Conservation (phyloP, 345 rosid species). For the Microcos paniculata region DNA sequence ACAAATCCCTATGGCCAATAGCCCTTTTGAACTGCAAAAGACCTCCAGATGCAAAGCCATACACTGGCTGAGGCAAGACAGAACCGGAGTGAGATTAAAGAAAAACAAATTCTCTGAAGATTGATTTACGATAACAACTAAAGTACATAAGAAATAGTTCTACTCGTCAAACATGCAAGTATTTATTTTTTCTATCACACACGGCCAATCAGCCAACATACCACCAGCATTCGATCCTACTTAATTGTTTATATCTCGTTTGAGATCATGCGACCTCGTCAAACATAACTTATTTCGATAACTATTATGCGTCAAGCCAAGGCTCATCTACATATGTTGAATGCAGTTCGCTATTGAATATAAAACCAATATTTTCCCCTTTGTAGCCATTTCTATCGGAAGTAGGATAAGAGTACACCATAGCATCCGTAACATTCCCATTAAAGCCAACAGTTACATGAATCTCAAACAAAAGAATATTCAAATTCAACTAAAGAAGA, state of each 20-base stretch:
- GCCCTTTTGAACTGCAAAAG: slow-evolving; percentile 86
- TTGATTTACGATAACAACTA: not conserved
- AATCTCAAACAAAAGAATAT: not conserved
- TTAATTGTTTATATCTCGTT: not conserved
- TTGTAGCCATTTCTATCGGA: not conserved
- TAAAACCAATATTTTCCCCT: not conserved
- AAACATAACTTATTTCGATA: not conserved
- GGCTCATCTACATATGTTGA: not conserved
- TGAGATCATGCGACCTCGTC: slow-evolving; percentile 2
- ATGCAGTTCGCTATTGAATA: too few relatives aligned
- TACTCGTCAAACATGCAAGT: not conserved
- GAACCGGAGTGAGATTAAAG: slow-evolving; percentile 17
- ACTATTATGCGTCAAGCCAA: not conserved
- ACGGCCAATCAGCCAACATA: not conserved
- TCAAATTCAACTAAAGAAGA: not conserved
- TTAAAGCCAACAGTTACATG: not conserved
- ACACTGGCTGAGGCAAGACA: slow-evolving; percentile 65
- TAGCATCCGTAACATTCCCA: not conserved
- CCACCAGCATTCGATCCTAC: not conserved
- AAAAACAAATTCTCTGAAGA: not conserved
- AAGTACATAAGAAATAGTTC: not conserved
- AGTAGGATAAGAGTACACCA: not conserved
- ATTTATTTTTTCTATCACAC: not conserved
- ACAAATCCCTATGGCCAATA: slow-evolving; percentile 83
- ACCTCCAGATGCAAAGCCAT: slow-evolving; percentile 80